Base-by-base conservation (phyloP, 2,329 filamentous ascomycete species). In the Hypoxylon sp. region DNA sequence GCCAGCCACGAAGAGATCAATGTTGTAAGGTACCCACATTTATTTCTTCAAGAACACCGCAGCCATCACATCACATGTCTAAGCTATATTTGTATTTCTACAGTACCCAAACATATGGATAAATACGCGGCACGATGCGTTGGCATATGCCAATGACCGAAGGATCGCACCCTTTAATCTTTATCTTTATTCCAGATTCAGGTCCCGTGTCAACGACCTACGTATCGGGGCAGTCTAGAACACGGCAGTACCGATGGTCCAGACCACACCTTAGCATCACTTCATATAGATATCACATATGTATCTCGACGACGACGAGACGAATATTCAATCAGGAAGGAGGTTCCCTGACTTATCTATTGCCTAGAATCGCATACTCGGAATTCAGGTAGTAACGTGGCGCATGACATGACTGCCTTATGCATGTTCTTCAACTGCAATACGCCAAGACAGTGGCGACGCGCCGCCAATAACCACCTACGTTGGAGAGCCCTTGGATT, bases 331-430 rank as follows among this genome's bases (percentile, higher is more conserved):
- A 14, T 30, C 6, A 36, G n/a, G 9, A 48, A n/a, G 11, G 32
- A 21, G 28, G 23, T 66, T 59, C 50, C 21, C 59, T 60, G 63
- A 63, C 36, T 41, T 60, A 21, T 60, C 25, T 53, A 36, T 38
- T 63, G 45, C 46, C 59, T 58, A 38, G 13, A 41, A 52, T 63
- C 36, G 25, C 52, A 38, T 36, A 32, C 10, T 21, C 23, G 19
- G 23, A 50, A 55, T 43, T 41, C 46, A 55, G 41, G 38, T 25
- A 38, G 21, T 49, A 48, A 63, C 43, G 59, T 66, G 63, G 59
- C 63, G 55, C 60, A 66, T 50, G 51, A 41, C 49, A 62, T 49
- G 59, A 43, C 55, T 63, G 38, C 50, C 19, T 63, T 36, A 60
- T 66, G 60, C 56, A 63, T 38, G 56, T 49, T 38, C 32, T 53